A percentile compares a stretch with the other conserved stretches of the same genome.
These are phyloP conservation scores for Pseudopyricularia cyperi DNA, from an alignment of 2,329 filamentous ascomycete species.

Conservation along the genomic window DNA sequence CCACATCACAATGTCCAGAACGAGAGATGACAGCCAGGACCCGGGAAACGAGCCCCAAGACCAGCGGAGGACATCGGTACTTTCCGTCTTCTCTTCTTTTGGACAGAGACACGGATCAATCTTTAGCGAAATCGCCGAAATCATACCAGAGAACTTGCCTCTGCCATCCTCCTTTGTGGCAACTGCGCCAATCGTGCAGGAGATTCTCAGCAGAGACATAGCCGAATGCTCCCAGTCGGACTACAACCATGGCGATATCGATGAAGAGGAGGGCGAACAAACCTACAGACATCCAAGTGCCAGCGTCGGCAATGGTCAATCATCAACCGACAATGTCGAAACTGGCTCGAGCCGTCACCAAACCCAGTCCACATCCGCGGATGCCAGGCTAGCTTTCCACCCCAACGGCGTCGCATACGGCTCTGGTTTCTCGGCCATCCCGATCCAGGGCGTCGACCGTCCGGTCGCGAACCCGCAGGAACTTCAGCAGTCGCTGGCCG, in stretches of 20 bases:
- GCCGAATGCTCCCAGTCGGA: slow-evolving; percentile 10
- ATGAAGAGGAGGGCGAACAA: background rate
- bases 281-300: background rate
- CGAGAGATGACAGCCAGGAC: background rate
- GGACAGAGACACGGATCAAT: background rate
- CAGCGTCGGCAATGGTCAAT: background rate
- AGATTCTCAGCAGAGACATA: slow-evolving; percentile 10
- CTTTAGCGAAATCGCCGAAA: slow-evolving; percentile 3
- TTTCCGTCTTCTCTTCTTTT: background rate
- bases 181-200: slow-evolving; percentile 9
- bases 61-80: background rate
- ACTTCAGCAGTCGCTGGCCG: slow-evolving; percentile 10
- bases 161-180: slow-evolving; percentile 8
- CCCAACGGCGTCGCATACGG: slow-evolving; percentile 12
- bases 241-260: background rate
- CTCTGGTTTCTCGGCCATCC: slow-evolving; percentile 9
- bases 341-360: background rate
- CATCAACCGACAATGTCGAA: background rate
- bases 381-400: slow-evolving; percentile 10
- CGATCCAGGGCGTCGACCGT: slow-evolving; percentile 10
- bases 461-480: slow-evolving; percentile 11
- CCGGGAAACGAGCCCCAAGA: background rate
- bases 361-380: background rate
- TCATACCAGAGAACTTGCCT: slow-evolving; percentile 6
- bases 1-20: background rate